Percentiles rank a stretch among this genome's conserved stretches.
Evolutionary conservation across 805 yeast species (phyloP).

Genomic region (Ogataea thermomethanolica): DNA sequence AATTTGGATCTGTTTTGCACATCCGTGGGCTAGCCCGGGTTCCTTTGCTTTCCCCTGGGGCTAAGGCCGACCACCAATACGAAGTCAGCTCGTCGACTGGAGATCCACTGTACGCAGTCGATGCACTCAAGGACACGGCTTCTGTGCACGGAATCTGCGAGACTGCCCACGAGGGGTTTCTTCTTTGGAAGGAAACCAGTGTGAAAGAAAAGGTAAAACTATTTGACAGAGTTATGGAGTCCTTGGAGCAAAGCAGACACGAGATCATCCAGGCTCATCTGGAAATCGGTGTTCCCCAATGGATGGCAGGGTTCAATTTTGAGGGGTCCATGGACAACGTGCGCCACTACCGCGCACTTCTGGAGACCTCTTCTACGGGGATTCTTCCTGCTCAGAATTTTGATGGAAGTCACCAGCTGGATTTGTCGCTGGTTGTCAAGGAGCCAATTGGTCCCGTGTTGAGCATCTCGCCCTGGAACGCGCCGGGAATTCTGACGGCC

Average conservation of each 20-base stretch:
- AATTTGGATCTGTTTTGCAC: not conserved
- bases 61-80: not conserved
- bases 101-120: not conserved
- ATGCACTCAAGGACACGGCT: not conserved
- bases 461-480: slow-evolving; percentile 49
- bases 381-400: slow-evolving; percentile 21
- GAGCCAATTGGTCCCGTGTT: slow-evolving; percentile 46
- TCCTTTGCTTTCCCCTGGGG: not conserved
- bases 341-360: slow-evolving; percentile 28
- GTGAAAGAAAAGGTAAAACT: slow-evolving; percentile 4
- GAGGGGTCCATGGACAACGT: slow-evolving; percentile 30
- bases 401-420: not conserved
- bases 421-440: slow-evolving; percentile 27
- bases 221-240: not conserved
- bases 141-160: not conserved
- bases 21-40: not conserved
- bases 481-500: slow-evolving; percentile 40
- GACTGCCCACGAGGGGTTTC: slow-evolving; percentile 1
- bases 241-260: slow-evolving; percentile 7
- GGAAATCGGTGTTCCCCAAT: slow-evolving; percentile 35
- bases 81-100: not conserved
- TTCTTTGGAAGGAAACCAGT: not conserved
- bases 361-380: slow-evolving; percentile 21
- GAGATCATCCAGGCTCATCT: slow-evolving; percentile 24
- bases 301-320: slow-evolving; percentile 37